A percentile compares a stretch with the other conserved stretches of the same genome.
Conservation (phyloP, 208 protist species). For the Crithidia acanthocephali region DNA sequence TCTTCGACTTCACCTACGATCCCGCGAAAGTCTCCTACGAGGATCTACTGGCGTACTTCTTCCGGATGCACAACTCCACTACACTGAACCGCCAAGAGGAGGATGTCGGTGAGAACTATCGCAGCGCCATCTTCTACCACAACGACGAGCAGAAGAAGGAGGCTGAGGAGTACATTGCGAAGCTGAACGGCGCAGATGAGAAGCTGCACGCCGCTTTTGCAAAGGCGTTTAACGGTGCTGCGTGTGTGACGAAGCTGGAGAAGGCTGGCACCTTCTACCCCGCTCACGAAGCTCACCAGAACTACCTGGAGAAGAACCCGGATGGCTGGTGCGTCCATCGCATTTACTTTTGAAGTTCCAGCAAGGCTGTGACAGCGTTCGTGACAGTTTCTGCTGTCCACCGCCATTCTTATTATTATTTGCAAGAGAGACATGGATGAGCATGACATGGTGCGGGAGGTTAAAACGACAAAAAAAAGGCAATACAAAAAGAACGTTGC, state of each 20-base stretch:
- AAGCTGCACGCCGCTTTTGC: constrained; percentile 64
- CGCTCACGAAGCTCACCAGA: constrained; percentile 90
- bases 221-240: constrained; percentile 68
- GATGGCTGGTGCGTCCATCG: constrained; percentile 80
- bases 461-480: too few relatives aligned
- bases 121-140: constrained; percentile 93
- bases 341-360: constrained; percentile 50
- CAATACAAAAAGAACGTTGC: too few relatives aligned
- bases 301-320: constrained; percentile 86
- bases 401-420: too few relatives aligned
- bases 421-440: too few relatives aligned
- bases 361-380: too few relatives aligned
- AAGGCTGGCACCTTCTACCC: constrained; percentile 72
- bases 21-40: constrained; percentile 80
- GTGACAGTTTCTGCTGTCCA: too few relatives aligned
- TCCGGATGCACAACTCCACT: constrained; percentile 96
- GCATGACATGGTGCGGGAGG: too few relatives aligned
- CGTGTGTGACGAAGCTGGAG: constrained; percentile 75
- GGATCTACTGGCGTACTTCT: constrained; percentile 94
- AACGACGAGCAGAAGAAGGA: constrained; percentile 82
- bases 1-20: constrained; percentile 91
- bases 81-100: constrained; percentile 89
- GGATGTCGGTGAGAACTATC: constrained; percentile 96
- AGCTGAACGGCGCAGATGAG: constrained; percentile 64
- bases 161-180: constrained; percentile 79